These are phyloP conservation scores for Clathrospora elynae DNA, from an alignment of 2,329 filamentous ascomycete genomes.

Conservation along the genomic window DNA sequence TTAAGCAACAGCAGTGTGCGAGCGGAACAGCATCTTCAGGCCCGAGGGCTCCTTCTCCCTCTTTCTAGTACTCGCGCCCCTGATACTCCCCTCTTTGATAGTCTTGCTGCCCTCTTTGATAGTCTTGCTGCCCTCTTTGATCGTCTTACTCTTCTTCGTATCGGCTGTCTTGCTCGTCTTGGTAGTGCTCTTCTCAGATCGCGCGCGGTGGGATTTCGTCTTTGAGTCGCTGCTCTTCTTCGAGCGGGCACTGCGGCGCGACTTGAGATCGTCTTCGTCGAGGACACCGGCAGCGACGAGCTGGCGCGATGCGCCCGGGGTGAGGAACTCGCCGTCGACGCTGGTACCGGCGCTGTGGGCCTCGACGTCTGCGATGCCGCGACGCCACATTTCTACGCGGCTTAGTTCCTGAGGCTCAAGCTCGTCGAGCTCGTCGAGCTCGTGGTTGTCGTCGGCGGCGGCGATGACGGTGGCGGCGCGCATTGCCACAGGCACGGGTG, in stretches of 20 bases:
- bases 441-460: conserved; percentile 17
- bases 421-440: conserved; percentile 57
- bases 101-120: no score
- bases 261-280: conserved; percentile 55
- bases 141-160: conserved; percentile 29
- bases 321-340: conserved; percentile 70
- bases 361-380: conserved; percentile 65
- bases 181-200: conserved; percentile 33
- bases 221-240: conserved; percentile 30
- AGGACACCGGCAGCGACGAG: conserved; percentile 54
- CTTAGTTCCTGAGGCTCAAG: conserved; percentile 62
- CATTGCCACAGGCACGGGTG: conserved; percentile 25
- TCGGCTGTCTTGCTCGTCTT: conserved; percentile 34
- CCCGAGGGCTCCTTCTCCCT: conserved; percentile 52
- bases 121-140: conserved; percentile 31
- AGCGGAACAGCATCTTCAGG: conserved; percentile 51
- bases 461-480: conserved; percentile 17
- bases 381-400: conserved; percentile 66
- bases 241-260: conserved; percentile 36
- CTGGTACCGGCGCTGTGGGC: conserved; percentile 62
- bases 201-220: conserved; percentile 37
- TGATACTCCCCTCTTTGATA: conserved; percentile 36
- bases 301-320: conserved; percentile 58
- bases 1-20: conserved; percentile 32
- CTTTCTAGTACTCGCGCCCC: no score